Evolutionary conservation across 495 filamentous ascomycete species (phyloP), one percentile per base, ranked within the genome.

Genomic region (Penicillium soppii): DNA sequence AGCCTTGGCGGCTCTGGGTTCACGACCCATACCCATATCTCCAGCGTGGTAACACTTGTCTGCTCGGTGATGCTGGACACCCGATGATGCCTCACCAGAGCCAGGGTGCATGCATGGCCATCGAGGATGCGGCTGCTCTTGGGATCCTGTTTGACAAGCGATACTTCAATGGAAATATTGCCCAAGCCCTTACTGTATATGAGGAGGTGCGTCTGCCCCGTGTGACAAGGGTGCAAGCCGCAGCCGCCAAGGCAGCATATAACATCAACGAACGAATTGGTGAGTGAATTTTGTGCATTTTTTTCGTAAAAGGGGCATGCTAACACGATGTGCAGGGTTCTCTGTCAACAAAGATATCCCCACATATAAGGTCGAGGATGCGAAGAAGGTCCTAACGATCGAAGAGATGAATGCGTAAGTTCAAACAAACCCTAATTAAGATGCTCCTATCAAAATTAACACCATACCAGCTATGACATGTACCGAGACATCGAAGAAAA

Each of bases 61-160:
- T 76, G 0, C 35, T 75, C 20, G 69, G 69, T 4, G 71, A 73
- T 57, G 71, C 69, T 8, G 69, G 59, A 19, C 70, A 76, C 47
- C 70, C 71, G 50, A 79, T 79, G 76, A 76, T 79, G 72, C 76
- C 76, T 0, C 68, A 79, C 44, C 76, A 79, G 40, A 75, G 73
- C 27, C 75, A 79, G 53, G 76, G 76, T 29, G 73, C 73, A 9
- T 78, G 76, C 44, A 71, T 71, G 74, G 76, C 76, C 0, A 73
- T 79, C 16, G 76, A 79, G 52, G 76, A 79, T 49, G 76, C 75
- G 0, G 76, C 73, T 0, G 73, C 70, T 0, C 58, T 79, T 9
- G 72, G 76, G 0, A 65, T 78, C 2, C 17, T 80, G 0, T 82
- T 80, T 57, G 66, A 59, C 50, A 63, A 70, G 46, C 35, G 63